Evolutionary conservation across 257 asterid genomes (phyloP).

Genomic region (Lithospermum erythrorhizon): DNA sequence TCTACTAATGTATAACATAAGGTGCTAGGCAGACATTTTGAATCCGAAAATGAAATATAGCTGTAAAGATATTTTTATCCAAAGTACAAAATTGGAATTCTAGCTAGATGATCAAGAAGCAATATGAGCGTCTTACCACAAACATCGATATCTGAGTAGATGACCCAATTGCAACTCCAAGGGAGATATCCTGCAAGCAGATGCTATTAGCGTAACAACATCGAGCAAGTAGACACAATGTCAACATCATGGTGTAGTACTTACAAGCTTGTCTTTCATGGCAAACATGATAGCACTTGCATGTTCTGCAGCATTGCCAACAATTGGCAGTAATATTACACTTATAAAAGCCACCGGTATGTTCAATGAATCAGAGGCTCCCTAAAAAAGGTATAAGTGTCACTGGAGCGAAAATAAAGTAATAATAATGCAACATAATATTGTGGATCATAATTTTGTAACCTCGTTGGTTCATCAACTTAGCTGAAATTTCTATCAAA

Average conservation of each 20-base stretch:
- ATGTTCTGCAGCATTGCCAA: constrained; percentile 95
- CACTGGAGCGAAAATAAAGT: background rate
- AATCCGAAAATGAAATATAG: background rate
- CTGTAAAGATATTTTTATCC: background rate
- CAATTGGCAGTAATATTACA: constrained; percentile 86
- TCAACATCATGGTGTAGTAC: constrained; percentile 6
- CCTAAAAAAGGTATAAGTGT: constrained; percentile 33
- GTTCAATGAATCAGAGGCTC: constrained; percentile 83
- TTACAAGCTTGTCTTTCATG: constrained; percentile 70
- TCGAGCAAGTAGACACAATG: constrained; percentile 1
- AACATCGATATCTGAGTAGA: constrained; percentile 99
- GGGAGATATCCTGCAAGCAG: constrained; percentile 36
- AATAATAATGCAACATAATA: background rate
- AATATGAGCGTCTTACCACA: constrained; percentile 44
- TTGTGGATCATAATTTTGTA: background rate
- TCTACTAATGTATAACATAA: background rate
- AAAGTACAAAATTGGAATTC: background rate
- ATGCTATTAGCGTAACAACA: constrained; percentile 8
- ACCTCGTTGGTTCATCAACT: too few species aligned
- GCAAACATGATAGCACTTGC: constrained; percentile 99
- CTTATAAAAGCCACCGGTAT: constrained; percentile 87
- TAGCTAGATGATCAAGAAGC: background rate
- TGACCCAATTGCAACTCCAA: constrained; percentile 99
- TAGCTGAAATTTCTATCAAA: too few species aligned
- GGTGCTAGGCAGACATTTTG: too few species aligned